Percentiles rank a stretch among this genome's conserved stretches.
These are phyloP conservation scores for Vitis rupestris DNA, from an alignment of 164 flowering plant species.

Conservation along the genomic window DNA sequence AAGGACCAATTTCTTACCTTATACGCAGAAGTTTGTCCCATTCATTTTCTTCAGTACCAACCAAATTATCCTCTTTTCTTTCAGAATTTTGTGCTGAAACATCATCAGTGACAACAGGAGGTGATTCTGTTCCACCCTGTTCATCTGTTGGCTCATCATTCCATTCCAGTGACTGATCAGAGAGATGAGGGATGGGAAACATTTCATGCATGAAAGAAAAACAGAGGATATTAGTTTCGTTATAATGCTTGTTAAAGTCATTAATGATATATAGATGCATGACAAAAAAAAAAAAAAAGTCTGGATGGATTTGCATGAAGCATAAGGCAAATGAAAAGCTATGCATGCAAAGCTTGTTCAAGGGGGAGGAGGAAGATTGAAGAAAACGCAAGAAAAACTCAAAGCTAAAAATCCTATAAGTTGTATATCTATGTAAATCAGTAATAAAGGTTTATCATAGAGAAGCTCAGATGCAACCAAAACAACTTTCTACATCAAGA, in stretches of 20 bases:
- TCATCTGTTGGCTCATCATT: constrained; percentile 88
- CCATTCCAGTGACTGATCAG: constrained; percentile 82
- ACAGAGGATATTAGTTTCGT: not conserved
- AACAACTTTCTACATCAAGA: not conserved
- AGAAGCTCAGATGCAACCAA: not conserved
- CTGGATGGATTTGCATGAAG: not conserved
- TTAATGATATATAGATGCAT: not conserved
- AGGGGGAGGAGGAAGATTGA: not conserved
- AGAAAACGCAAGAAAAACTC: not conserved
- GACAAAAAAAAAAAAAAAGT: not conserved
- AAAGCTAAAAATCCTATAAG: not conserved
- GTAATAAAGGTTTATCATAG: not conserved
- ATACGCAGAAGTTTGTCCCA: constrained; percentile 93
- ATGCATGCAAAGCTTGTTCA: not conserved
- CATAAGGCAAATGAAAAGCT: not conserved
- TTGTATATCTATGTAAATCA: not conserved
- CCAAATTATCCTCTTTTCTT: constrained; percentile 56
- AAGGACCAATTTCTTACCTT: constrained; percentile 51
- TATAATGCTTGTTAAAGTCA: not conserved
- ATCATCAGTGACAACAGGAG: constrained; percentile 43
- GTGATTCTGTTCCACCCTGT: constrained; percentile 54
- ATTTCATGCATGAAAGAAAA: not conserved
- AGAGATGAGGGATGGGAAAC: not conserved
- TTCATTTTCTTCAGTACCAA: constrained; percentile 80
- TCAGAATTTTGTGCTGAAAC: constrained; percentile 45